Evolutionary conservation across 148 eudicot genomes (phyloP), one percentile per base, ranked within the genome.

Genomic region (Cornus controversa): DNA sequence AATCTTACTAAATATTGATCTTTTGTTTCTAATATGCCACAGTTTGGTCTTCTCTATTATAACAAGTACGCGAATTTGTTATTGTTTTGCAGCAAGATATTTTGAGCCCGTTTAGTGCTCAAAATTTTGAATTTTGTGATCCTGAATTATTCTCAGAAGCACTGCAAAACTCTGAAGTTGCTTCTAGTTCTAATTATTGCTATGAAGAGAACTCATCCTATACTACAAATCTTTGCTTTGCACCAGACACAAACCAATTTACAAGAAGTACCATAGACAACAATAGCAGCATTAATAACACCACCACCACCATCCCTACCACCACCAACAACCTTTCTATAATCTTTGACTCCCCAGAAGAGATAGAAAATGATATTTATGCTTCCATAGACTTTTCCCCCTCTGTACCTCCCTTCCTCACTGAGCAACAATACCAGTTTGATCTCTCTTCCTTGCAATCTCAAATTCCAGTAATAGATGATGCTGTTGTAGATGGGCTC

Each of bases 331-430:
- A 79, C 58, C 80, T 92, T 22, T 82, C 96, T 3, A 53, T 85
- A 57, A 85, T 92, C 28, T 90, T 91, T 63, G 91, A 90, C 71
- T 75, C 94, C 24, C 81, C 75, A 0, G 83, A 87, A 50, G 89
- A 84, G 0, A 72, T 91, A 15, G 89, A 92, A 25, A 88, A 83
- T 25, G 91, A 89, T 80, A 86, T 88, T 8, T 86, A 88, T 0
- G 88, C 82, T 69, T 87, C 93, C 11, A 89, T 91, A 69, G 89
- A 92, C 78, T 89, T 92, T 75, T 84, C 91, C n/a, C n/a, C n/a
- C n/a, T n/a, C n/a, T n/a, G n/a, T n/a, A n/a, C n/a, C n/a, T 2
- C 76, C 89, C 5, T 77, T 80, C 82, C 70, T 80, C 40, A 29
- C 66, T 53, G 27, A 34, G 68, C 87, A 81, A 66, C 90, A 82